Conservation (phyloP, 352 stramenopile species). For the Halophytophthora batemanensis region DNA sequence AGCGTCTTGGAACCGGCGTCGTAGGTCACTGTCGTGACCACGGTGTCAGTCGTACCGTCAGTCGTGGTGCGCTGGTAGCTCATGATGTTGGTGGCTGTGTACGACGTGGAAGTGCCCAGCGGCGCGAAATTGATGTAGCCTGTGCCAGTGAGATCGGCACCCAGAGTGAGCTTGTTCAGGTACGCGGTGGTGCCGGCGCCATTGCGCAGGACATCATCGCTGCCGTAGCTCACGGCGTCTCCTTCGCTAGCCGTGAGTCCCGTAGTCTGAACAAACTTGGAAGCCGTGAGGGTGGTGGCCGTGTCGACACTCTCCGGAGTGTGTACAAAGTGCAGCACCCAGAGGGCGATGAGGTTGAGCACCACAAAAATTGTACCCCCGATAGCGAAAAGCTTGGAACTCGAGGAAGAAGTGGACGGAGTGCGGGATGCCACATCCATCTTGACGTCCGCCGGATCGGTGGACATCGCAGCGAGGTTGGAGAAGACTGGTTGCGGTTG, state of each 20-base stretch:
- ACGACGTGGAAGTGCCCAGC: slow-evolving; percentile 29
- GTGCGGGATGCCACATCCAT: too few relatives aligned
- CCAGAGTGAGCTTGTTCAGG: slow-evolving; percentile 35
- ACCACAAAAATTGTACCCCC: slow-evolving; percentile 55
- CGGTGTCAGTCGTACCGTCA: slow-evolving; percentile 23
- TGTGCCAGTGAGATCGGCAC: background rate
- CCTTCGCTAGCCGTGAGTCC: slow-evolving; percentile 18
- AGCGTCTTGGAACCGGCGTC: slow-evolving; percentile 30
- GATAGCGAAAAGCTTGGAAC: slow-evolving; percentile 19
- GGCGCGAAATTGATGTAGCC: slow-evolving; percentile 55
- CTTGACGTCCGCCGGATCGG: too few relatives aligned
- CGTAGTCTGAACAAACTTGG: slow-evolving; percentile 20
- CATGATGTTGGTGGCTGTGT: slow-evolving; percentile 49
- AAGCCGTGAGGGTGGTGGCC: slow-evolving; percentile 40
- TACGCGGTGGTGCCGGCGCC: slow-evolving; percentile 71
- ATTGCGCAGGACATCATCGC: slow-evolving; percentile 32
- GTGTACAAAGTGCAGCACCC: slow-evolving; percentile 63
- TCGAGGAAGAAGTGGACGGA: slow-evolving; percentile 6
- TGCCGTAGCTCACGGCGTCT: slow-evolving; percentile 40
- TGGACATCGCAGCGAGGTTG: too few relatives aligned
- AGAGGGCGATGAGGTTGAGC: slow-evolving; percentile 57
- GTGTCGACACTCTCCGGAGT: slow-evolving; percentile 22
- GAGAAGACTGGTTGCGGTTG: too few relatives aligned
- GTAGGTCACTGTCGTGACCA: slow-evolving; percentile 49
- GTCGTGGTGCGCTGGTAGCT: slow-evolving; percentile 33